Evolutionary conservation across 1,139 yeast species (phyloP), one percentile per base, ranked within the genome.

Genomic region (Zygosaccharomyces sapae): DNA sequence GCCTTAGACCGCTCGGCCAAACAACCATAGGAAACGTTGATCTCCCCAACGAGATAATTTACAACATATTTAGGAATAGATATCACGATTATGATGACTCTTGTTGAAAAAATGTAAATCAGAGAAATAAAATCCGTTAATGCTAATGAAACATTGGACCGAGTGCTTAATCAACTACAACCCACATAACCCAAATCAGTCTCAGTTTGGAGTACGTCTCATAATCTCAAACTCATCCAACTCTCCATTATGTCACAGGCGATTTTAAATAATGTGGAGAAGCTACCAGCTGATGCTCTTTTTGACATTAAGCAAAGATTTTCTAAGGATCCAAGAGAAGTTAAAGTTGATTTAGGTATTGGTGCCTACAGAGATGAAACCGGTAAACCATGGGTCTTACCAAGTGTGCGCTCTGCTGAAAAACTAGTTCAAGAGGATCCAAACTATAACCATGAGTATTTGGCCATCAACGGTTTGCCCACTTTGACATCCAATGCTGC

Each of bases 301-400:
- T 92, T 92, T 62, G 95, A 87, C 31, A 78, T 92, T 55, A 86
- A 85, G 67, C 90, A 88, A 41, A 74, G 89, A 61, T 86, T 71
- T 70, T 70, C 71, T 49, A 77, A 78, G 36, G 96, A 90, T 62
- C 60, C 79, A 9, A 72, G 88, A 49, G 27, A 74, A 1, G 70
- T 71, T 52, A 84, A 84, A 65, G 89, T 84, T 39, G 96, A 89
- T 69, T 74, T 88, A 55, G 97, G 97, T 47, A 90, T 90, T 52
- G 97, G 97, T 55, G 97, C 97, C 41, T 92, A 92, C 75, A 81
- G 97, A 69, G 97, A 90, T 67, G 85, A 88, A 68, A 70, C 72
- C 56, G 97, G 97, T 47, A 86, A 88, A 70, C 97, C 97, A 44
- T 90, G 92, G 88, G 89, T 92, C 46, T 75, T 92, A 45, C 95